Conservation (phyloP, 2,329 filamentous ascomycete species). For the Fonsecaea multimorphosa region DNA sequence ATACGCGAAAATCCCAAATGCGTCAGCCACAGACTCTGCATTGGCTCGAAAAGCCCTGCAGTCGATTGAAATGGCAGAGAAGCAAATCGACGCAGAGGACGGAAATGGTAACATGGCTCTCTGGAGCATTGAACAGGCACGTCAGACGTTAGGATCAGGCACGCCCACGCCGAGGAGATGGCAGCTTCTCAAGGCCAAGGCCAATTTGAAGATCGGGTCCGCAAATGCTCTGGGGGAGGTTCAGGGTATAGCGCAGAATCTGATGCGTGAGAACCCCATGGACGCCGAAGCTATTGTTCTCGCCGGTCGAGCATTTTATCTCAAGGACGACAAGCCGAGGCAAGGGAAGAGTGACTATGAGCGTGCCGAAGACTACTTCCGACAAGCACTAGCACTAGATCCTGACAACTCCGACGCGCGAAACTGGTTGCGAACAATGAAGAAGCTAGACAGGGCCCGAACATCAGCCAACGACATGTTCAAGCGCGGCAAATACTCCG, state of each 20-base stretch:
- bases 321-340: constrained; percentile 79
- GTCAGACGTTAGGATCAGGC: constrained; percentile 75
- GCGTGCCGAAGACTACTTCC: constrained; percentile 90
- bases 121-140: constrained; percentile 88
- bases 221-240: constrained; percentile 88
- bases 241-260: constrained; percentile 86
- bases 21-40: constrained; percentile 82
- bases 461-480: constrained; percentile 90
- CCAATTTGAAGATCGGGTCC: constrained; percentile 89
- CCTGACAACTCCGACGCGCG: constrained; percentile 89
- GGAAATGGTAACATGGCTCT: constrained; percentile 84
- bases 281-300: constrained; percentile 94
- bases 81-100: constrained; percentile 74
- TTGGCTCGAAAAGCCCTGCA: constrained; percentile 72
- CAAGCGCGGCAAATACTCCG: constrained; percentile 80
- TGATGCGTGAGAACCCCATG: constrained; percentile 84
- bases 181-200: constrained; percentile 90
- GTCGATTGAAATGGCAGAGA: constrained; percentile 79
- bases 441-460: constrained; percentile 92
- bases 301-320: constrained; percentile 84
- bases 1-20: constrained; percentile 74
- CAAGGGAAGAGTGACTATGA: constrained; percentile 54
- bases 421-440: constrained; percentile 85
- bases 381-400: constrained; percentile 86
- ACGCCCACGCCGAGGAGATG: constrained; percentile 87